These are phyloP conservation scores for Colletotrichum spaethianum DNA, from an alignment of 2,329 filamentous ascomycete genomes.

Conservation along the genomic window DNA sequence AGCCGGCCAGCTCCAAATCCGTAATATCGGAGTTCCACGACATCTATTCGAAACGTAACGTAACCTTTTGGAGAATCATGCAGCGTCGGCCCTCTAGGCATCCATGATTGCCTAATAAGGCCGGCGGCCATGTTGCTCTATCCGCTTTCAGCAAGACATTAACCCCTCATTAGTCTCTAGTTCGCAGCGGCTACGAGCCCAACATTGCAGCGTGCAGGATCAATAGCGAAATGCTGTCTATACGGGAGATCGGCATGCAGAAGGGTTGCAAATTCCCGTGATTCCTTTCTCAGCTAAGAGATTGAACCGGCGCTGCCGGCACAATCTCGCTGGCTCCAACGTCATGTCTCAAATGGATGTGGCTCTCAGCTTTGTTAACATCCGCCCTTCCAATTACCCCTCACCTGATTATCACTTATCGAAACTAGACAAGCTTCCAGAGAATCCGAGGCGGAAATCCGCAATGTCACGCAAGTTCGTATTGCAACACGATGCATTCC, in stretches of 20 bases:
- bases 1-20: background rate
- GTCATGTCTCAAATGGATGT: slow-evolving; percentile 21
- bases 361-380: background rate
- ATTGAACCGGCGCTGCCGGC: slow-evolving; percentile 10
- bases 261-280: background rate
- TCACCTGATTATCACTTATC: background rate
- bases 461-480: slow-evolving; percentile 15
- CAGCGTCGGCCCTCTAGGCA: background rate
- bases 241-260: slow-evolving; percentile 11
- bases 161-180: background rate
- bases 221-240: background rate
- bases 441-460: slow-evolving; percentile 6
- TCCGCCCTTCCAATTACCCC: background rate
- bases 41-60: background rate
- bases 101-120: background rate
- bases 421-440: background rate
- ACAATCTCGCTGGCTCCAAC: slow-evolving; percentile 17
- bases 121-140: background rate
- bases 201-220: slow-evolving; percentile 3
- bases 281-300: slow-evolving; percentile 16
- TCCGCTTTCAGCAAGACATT: slow-evolving; percentile 14
- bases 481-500: slow-evolving; percentile 11
- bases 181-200: slow-evolving; percentile 26
- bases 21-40: background rate
- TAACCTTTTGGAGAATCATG: background rate